phyloP scores from a whole-genome alignment of 2,329 filamentous ascomycete species.

The Pseudocercospora crystallina region DNA sequence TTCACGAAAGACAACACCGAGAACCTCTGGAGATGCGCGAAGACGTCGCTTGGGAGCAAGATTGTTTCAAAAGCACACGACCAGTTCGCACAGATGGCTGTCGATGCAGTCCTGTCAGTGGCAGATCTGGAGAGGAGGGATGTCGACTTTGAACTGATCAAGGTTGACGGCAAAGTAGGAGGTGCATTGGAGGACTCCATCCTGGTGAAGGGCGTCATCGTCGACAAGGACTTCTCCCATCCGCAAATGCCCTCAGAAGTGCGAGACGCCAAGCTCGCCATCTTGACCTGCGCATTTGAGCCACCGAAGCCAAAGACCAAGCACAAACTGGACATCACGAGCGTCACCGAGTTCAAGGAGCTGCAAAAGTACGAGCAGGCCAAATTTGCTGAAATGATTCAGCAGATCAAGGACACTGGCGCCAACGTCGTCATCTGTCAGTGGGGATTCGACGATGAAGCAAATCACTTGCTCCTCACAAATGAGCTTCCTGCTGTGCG shows the following conservation, averaged over 20 bases:
- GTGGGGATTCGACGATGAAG: conserved; percentile 99
- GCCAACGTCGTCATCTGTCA: conserved; percentile 98
- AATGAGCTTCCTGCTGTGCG: conserved; percentile 93
- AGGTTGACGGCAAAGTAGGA: conserved; percentile 97
- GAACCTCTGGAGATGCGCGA: conserved; percentile 91
- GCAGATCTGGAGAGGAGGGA: conserved; percentile 95
- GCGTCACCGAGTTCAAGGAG: conserved; percentile 97
- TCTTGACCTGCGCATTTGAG: conserved; percentile 96
- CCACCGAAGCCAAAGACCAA: conserved; percentile 99
- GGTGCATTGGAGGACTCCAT: conserved; percentile 89
- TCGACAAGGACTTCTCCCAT: conserved; percentile 99
- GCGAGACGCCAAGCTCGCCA: conserved; percentile 91
- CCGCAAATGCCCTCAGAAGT: conserved; percentile 98
- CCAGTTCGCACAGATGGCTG: conserved; percentile 95
- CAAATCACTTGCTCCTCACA: conserved; percentile 94
- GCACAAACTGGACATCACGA: conserved; percentile 97
- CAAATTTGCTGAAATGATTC: conserved; percentile 98
- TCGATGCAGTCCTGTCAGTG: conserved; percentile 94
- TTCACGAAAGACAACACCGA: conserved; percentile 77
- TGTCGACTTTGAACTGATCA: conserved; percentile 98
- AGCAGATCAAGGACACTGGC: conserved; percentile 95
- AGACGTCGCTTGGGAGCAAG: conserved; percentile 95
- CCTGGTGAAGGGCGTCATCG: conserved; percentile 94
- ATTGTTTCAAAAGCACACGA: conserved; percentile 99
- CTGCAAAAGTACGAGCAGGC: conserved; percentile 91